Percentiles rank a stretch among this genome's conserved stretches.
Conservation (phyloP, 805 yeast species). For the Saturnispora halmiae region DNA sequence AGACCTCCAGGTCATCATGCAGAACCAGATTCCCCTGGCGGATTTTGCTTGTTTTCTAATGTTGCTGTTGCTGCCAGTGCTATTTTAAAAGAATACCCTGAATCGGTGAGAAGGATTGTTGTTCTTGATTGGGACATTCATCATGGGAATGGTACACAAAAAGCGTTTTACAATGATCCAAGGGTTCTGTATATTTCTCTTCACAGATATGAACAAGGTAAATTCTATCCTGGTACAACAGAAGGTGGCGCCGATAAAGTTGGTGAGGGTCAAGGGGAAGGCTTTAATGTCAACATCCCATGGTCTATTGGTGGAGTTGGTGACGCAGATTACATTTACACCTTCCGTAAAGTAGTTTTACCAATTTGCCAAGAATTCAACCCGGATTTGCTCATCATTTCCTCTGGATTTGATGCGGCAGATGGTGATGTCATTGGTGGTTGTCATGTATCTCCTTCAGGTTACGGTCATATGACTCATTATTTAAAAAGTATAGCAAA, state of each 20-base stretch:
- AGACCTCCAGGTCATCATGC: constrained; percentile 99
- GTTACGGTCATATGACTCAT: constrained; percentile 95
- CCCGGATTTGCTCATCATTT: constrained; percentile 87
- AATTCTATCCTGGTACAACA: constrained; percentile 87
- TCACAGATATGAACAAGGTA: constrained; percentile 88
- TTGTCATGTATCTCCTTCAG: constrained; percentile 90
- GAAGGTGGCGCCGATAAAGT: constrained; percentile 75
- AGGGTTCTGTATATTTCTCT: constrained; percentile 83
- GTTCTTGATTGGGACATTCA: constrained; percentile 97
- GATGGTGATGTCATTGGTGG: constrained; percentile 97
- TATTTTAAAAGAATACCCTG: constrained; percentile 75
- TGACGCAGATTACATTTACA: constrained; percentile 92
- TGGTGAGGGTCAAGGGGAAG: constrained; percentile 83
- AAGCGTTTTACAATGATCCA: constrained; percentile 81
- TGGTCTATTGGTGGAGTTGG: constrained; percentile 91
- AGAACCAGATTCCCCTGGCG: constrained; percentile 95
- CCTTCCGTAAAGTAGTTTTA: constrained; percentile 75
- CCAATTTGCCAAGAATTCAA: constrained; percentile 84
- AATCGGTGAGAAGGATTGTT: constrained; percentile 72
- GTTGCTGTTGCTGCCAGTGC: constrained; percentile 95
- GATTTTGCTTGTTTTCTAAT: constrained; percentile 90
- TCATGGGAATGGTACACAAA: constrained; percentile 98
- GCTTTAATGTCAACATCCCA: constrained; percentile 82
- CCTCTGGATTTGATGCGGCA: constrained; percentile 98
- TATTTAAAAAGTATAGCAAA: constrained; percentile 77